phyloP scores from a whole-genome alignment of 2,329 filamentous ascomycete genomes.

The Myrmaecium sp. region DNA sequence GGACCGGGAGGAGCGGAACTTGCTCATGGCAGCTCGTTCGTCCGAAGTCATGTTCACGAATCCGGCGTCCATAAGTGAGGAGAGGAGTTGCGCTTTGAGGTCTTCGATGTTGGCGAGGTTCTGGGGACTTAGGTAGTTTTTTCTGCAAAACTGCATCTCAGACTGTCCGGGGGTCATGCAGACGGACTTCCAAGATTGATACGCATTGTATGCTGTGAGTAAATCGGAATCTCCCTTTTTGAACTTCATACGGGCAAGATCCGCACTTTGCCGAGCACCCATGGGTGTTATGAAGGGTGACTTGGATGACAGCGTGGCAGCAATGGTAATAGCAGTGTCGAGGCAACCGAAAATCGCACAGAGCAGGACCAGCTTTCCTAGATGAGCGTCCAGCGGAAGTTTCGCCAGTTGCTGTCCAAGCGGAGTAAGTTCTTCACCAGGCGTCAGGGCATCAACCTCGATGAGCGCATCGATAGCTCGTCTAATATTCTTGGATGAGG shows the following conservation, averaged over 20 bases:
- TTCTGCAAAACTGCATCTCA: constrained; percentile 82
- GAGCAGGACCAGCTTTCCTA: constrained; percentile 82
- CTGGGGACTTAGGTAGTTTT: constrained; percentile 83
- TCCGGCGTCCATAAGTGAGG: constrained; percentile 70
- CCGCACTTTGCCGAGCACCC: constrained; percentile 65
- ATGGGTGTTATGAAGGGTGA: constrained; percentile 83
- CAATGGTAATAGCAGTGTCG: constrained; percentile 80
- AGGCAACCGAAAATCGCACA: constrained; percentile 79
- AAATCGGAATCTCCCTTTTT: constrained; percentile 79
- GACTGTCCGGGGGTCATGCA: constrained; percentile 54
- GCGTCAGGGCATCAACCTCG: constrained; percentile 77
- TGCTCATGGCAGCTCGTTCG: constrained; percentile 53
- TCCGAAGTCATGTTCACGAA: constrained; percentile 59
- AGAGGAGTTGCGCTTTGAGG: constrained; percentile 77
- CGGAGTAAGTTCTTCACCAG: constrained; percentile 66
- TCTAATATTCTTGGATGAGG: constrained; percentile 80
- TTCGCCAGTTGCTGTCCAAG: constrained; percentile 76
- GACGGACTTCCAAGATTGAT: constrained; percentile 70
- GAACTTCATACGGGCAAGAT: constrained; percentile 63
- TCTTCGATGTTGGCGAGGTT: constrained; percentile 88
- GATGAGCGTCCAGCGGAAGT: constrained; percentile 79
- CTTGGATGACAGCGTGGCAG: constrained; percentile 85
- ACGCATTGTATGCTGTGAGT: constrained; percentile 86
- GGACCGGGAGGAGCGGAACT: constrained; percentile 46
- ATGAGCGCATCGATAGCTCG: constrained; percentile 84